Base-by-base conservation (phyloP, 495 filamentous ascomycete species). In the Penicillium soppii region DNA sequence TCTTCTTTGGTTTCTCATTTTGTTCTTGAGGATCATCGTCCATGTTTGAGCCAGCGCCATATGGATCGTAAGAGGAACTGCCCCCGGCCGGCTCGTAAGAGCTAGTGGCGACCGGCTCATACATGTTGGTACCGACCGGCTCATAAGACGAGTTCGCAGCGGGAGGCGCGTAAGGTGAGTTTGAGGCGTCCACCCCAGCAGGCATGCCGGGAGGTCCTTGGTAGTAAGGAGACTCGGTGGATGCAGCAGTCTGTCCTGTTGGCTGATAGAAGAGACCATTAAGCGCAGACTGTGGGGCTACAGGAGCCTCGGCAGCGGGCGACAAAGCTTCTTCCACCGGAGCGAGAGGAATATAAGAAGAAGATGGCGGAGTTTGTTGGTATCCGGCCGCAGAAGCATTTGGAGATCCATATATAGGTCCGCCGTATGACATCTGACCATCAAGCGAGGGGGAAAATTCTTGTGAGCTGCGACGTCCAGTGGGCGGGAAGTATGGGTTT, bases 1-100 rank as follows among this genome's bases (percentile, higher is more conserved):
- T 90, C 70, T 89, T 88, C 70, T 86, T 94, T 1, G 78, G 77
- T 45, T 83, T 78, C 16, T 77, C 76, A 21, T 79, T 8, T 57
- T 49, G 16, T 48, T 48, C n/a, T n/a, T 79, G 68, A n/a, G 67
- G 37, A 3, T 52, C 43, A 21, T 71, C 26, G 36, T 49, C 59
- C 26, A 57, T 39, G 7, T 62, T 58, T 5, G 58, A 53, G 15
- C 64, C 52, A 44, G 66, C 63, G 1, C 64, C 63, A 10, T 72
- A 71, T 25, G 77, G 74, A 43, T 69, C 68, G 22, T 74, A 73
- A 43, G 9, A 27, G 10, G 29, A 32, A 12, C 29, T 32, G 13
- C 29, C 29, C 3, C 29, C 29, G 13, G 13, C 10, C 58, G 57
- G 39, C 20, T 43, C 40, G n/a, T 43, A 43, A 25, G 60, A 23